Percentiles rank a stretch among this genome's conserved stretches.
phyloP scores from a whole-genome alignment of 2,329 filamentous ascomycete genomes.

The Aspergillus hortae region DNA sequence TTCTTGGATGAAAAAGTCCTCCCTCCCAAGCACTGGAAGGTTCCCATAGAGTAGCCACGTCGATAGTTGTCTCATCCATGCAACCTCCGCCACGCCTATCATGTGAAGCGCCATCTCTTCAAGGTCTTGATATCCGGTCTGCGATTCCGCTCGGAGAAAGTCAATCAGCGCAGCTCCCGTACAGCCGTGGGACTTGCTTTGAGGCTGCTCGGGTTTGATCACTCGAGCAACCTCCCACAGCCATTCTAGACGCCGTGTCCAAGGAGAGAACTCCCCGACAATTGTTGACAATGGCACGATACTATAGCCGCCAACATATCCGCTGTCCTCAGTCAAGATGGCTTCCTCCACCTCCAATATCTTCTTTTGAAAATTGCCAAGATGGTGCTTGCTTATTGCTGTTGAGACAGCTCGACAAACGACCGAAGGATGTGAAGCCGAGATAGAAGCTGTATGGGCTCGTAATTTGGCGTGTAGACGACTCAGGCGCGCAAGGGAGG shows the following conservation, averaged over 20 bases:
- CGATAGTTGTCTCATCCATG: constrained; percentile 87
- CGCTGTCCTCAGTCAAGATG: constrained; percentile 72
- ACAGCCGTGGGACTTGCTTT: constrained; percentile 39
- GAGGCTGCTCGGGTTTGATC: constrained; percentile 52
- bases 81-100: constrained; percentile 74
- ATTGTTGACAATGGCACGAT: constrained; percentile 88
- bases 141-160: constrained; percentile 67
- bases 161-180: constrained; percentile 74
- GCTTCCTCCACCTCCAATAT: constrained; percentile 78
- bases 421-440: constrained; percentile 68
- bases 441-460: constrained; percentile 62
- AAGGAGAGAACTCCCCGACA: constrained; percentile 79
- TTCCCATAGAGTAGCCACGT: constrained; percentile 89
- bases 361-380: constrained; percentile 76
- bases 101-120: constrained; percentile 71
- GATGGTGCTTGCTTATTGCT: constrained; percentile 68
- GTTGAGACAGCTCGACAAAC: constrained; percentile 86
- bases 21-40: constrained; percentile 68
- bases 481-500: constrained; percentile 72
- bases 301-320: constrained; percentile 82
- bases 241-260: constrained; percentile 83
- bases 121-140: constrained; percentile 86
- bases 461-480: constrained; percentile 72
- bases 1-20: constrained; percentile 80
- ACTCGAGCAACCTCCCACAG: constrained; percentile 70